These are phyloP conservation scores for Tripidium arundinaceum DNA, from an alignment of 202 grass and related monocot species.

Conservation along the genomic window DNA sequence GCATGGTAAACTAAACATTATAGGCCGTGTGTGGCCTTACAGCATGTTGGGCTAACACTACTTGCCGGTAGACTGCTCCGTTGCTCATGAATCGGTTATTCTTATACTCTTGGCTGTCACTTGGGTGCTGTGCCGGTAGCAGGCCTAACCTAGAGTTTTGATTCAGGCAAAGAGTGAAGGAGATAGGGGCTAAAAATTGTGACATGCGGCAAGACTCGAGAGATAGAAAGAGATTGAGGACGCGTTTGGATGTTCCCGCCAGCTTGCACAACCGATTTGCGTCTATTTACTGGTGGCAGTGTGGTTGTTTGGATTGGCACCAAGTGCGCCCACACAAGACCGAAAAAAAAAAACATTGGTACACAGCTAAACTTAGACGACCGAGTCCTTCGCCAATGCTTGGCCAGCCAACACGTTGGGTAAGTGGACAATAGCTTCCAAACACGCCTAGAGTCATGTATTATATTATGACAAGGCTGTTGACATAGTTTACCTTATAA, in stretches of 20 bases:
- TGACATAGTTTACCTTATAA: neutral
- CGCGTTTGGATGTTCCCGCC: neutral
- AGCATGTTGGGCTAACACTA: neutral
- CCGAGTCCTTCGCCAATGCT: neutral
- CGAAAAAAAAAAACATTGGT: neutral
- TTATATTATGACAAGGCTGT: neutral
- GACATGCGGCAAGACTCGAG: neutral
- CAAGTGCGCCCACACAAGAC: neutral
- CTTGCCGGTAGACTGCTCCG: neutral
- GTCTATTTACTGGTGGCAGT: neutral
- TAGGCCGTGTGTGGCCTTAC: neutral
- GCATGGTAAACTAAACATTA: neutral
- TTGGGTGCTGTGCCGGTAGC: neutral
- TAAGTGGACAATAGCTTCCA: neutral
- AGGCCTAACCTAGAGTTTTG: neutral
- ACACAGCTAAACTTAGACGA: neutral
- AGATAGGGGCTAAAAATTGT: neutral
- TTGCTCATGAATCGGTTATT: neutral
- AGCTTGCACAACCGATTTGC: neutral
- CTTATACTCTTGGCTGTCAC: neutral
- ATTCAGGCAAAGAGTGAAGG: neutral
- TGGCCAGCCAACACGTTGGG: neutral
- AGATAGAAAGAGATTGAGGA: neutral
- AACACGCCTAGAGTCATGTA: neutral
- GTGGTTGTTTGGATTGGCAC: neutral